These are phyloP conservation scores for Peribolospora kevripleyi DNA, from an alignment of 768 basidiomycete species.

Conservation along the genomic window DNA sequence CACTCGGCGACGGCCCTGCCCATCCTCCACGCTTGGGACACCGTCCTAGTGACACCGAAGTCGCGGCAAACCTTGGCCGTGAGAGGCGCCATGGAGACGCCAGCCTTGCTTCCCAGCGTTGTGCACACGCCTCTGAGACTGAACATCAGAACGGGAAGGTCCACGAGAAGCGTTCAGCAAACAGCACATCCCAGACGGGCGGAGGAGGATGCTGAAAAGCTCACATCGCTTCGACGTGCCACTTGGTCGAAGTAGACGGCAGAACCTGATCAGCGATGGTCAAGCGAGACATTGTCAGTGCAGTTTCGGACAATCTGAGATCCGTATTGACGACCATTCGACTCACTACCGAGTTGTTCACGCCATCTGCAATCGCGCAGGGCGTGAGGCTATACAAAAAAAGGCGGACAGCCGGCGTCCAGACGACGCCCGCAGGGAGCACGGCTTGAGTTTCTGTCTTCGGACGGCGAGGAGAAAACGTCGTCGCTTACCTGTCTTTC, in stretches of 20 bases:
- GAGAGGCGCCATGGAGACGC: constrained; percentile 25
- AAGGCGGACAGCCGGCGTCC: neutral
- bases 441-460: constrained; percentile 6
- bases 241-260: constrained; percentile 18
- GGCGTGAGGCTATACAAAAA: neutral
- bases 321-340: too few relatives aligned
- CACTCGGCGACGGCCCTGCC: constrained; percentile 28
- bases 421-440: constrained; percentile 19
- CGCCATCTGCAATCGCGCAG: neutral
- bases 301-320: too few relatives aligned
- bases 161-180: too few relatives aligned
- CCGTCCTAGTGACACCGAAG: constrained; percentile 27
- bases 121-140: constrained; percentile 22
- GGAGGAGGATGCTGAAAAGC: too few relatives aligned
- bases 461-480: neutral
- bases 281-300: neutral
- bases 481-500: neutral
- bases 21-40: constrained; percentile 39
- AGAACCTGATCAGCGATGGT: neutral
- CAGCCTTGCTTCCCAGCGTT: constrained; percentile 33
- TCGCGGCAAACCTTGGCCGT: constrained; percentile 19
- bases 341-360: neutral
- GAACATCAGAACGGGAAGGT: too few relatives aligned
- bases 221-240: constrained; percentile 20
- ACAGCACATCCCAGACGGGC: too few relatives aligned